Evolutionary conservation across 345 rosid species (phyloP).

Genomic region (Citrus medica): DNA sequence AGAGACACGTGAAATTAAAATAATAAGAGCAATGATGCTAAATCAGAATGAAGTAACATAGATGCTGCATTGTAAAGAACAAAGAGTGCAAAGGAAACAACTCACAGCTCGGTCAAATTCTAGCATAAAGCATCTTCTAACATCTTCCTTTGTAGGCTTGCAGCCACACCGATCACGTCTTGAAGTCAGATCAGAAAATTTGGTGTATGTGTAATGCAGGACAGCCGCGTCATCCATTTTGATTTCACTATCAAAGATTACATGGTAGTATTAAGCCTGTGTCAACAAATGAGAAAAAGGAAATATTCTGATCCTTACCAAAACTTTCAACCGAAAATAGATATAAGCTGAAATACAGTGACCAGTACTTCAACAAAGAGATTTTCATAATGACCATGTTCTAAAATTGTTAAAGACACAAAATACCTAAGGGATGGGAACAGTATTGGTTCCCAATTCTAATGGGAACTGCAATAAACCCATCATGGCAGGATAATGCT

Average conservation of each 20-base stretch:
- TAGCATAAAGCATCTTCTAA: constrained; percentile 96
- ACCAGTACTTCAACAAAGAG: background rate
- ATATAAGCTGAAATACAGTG: too few relatives aligned
- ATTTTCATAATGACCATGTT: background rate
- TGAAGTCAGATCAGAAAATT: constrained; percentile 92
- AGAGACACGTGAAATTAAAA: background rate
- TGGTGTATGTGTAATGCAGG: constrained; percentile 86
- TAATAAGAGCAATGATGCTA: background rate
- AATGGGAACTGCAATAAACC: background rate
- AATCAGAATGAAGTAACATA: background rate
- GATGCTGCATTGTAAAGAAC: background rate
- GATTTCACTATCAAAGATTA: constrained; percentile 48
- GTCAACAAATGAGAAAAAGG: background rate
- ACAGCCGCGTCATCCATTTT: constrained; percentile 89
- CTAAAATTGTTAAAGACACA: background rate
- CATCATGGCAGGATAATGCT: background rate
- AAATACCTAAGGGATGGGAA: background rate
- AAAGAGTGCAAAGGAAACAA: constrained; percentile 11
- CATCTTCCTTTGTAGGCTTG: constrained; percentile 94
- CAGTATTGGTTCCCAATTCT: background rate
- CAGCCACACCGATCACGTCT: constrained; percentile 98
- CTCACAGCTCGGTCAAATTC: constrained; percentile 95
- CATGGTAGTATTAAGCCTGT: constrained; percentile 1
- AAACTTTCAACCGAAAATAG: background rate
- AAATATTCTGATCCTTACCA: background rate